Conservation (phyloP, 192 early-diverging fungal genomes). For the Coemansia sp. region DNA sequence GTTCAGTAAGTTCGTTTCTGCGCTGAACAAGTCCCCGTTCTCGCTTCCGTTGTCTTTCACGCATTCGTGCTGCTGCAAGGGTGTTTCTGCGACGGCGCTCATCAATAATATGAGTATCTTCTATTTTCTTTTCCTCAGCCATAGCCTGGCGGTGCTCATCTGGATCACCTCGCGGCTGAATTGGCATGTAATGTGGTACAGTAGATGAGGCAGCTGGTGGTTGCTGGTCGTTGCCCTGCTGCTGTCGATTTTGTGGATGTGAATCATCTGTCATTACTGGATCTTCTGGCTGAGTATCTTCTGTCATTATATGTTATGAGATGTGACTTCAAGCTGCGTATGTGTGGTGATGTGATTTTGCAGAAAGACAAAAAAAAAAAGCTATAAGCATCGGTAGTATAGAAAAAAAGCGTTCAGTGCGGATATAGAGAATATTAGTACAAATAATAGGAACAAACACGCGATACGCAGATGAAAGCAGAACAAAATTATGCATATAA, state of each 20-base stretch:
- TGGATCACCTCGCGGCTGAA: slow-evolving; percentile 48
- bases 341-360: not conserved
- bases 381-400: not conserved
- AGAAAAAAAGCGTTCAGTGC: not conserved
- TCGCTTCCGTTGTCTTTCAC: slow-evolving; percentile 45
- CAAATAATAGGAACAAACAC: not conserved
- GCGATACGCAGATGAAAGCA: not conserved
- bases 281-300: not conserved
- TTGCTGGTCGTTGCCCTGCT: slow-evolving; percentile 5
- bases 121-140: slow-evolving; percentile 43
- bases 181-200: slow-evolving; percentile 25
- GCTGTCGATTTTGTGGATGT: not conserved
- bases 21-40: slow-evolving; percentile 33
- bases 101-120: slow-evolving; percentile 22
- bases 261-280: not conserved
- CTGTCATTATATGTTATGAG: not conserved
- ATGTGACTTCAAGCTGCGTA: not conserved
- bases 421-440: not conserved
- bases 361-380: not conserved
- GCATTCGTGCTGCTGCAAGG: slow-evolving; percentile 50
- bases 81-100: slow-evolving; percentile 42
- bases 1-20: slow-evolving; percentile 21
- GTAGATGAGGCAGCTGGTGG: not conserved
- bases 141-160: slow-evolving; percentile 51
- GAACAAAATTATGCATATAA: not conserved